phyloP scores from a whole-genome alignment of 2,329 filamentous ascomycete genomes.

The Chaetomium sp. region DNA sequence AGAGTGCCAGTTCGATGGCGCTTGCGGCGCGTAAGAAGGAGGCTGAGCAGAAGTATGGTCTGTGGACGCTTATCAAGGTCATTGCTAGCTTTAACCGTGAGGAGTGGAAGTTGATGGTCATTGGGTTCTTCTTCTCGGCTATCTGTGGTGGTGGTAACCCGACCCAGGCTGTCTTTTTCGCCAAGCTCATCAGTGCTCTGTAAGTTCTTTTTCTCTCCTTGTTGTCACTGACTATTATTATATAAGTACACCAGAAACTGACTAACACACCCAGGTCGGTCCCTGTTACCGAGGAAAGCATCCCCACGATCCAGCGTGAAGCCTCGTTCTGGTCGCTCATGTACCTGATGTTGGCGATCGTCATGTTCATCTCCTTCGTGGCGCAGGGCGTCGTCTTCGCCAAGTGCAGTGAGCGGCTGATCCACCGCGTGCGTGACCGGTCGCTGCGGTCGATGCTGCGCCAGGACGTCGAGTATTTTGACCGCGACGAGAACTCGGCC shows the following conservation, averaged over 20 bases:
- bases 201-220: conserved; percentile 31
- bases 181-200: conserved; percentile 74
- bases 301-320: conserved; percentile 55
- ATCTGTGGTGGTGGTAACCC: conserved; percentile 73
- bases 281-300: conserved; percentile 37
- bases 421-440: conserved; percentile 73
- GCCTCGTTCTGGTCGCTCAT: conserved; percentile 83
- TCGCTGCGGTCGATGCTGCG: conserved; percentile 84
- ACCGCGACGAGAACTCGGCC: conserved; percentile 79
- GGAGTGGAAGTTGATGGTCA: conserved; percentile 65
- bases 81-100: conserved; percentile 71
- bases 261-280: conserved; percentile 21
- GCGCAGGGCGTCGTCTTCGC: conserved; percentile 71
- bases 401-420: conserved; percentile 76
- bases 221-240: conserved; percentile 1
- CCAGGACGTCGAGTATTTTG: conserved; percentile 90
- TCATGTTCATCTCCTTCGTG: conserved; percentile 63
- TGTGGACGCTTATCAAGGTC: conserved; percentile 72
- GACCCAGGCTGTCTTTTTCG: conserved; percentile 66
- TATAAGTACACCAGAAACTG: neutral
- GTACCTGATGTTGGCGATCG: conserved; percentile 77
- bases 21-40: conserved; percentile 50
- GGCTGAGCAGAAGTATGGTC: conserved; percentile 50
- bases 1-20: conserved; percentile 64
- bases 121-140: conserved; percentile 66